phyloP scores from a whole-genome alignment of 495 filamentous ascomycete species.

The Hypoxylon crocopeplum region DNA sequence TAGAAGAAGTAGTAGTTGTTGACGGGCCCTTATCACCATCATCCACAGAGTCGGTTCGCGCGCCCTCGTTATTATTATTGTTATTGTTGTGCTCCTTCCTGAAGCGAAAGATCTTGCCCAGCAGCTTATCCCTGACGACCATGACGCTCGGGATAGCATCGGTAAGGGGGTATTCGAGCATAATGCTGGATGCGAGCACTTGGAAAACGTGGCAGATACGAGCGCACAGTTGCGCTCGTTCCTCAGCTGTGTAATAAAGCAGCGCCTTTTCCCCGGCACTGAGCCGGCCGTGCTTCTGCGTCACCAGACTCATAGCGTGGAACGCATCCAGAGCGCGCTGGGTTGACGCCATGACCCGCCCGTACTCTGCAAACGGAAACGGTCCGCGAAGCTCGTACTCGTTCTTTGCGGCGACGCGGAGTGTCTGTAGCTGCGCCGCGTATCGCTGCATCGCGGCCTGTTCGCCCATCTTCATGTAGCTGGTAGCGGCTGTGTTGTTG shows the following conservation, averaged over 20 bases:
- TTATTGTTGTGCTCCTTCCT: conserved; percentile 63
- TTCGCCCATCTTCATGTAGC: conserved; percentile 84
- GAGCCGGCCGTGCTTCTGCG: conserved; percentile 77
- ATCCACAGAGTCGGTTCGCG: conserved; percentile 11
- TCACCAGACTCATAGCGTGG: conserved; percentile 93
- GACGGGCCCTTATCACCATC: conserved; percentile 21
- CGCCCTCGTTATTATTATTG: conserved; percentile 33
- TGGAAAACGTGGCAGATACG: conserved; percentile 94
- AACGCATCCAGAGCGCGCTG: conserved; percentile 87
- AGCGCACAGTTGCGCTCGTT: conserved; percentile 77
- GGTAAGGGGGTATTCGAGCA: conserved; percentile 90
- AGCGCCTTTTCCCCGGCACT: conserved; percentile 81
- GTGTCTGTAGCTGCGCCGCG: conserved; percentile 67
- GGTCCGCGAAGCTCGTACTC: conserved; percentile 87
- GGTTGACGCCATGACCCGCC: conserved; percentile 77
- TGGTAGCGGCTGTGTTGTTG: conserved; percentile 54
- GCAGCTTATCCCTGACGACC: conserved; percentile 77
- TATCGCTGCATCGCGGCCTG: conserved; percentile 69
- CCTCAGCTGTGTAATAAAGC: conserved; percentile 77
- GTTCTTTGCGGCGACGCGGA: conserved; percentile 73
- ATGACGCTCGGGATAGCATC: conserved; percentile 84
- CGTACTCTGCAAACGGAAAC: conserved; percentile 74
- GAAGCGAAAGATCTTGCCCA: conserved; percentile 91
- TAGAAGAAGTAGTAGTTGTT: neutral
- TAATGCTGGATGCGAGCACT: conserved; percentile 89